phyloP scores from a whole-genome alignment of 2,329 filamentous ascomycete species.

The Trichothecium roseum region DNA sequence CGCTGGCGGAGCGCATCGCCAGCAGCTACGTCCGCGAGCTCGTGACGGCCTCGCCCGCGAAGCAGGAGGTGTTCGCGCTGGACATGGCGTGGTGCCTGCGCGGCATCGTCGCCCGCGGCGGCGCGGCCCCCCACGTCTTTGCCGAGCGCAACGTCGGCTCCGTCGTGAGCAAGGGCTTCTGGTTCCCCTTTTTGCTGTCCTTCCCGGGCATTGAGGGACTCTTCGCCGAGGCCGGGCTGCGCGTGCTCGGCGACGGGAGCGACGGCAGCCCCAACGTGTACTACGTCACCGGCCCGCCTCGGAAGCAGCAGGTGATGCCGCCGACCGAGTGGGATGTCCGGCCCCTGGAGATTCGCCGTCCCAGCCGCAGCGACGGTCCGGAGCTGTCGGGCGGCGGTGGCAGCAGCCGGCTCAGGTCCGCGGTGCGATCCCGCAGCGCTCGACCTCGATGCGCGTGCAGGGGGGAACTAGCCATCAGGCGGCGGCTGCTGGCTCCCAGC shows the following conservation, averaged over 20 bases:
- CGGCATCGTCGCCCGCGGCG: conserved; percentile 8
- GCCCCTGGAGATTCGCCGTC: too few species aligned
- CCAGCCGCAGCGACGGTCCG: too few species aligned
- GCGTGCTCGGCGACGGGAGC: conserved; percentile 8
- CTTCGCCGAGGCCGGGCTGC: conserved; percentile 19
- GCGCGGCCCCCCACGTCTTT: conserved; percentile 6
- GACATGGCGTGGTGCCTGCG: conserved; percentile 24
- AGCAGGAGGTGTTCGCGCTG: conserved; percentile 12
- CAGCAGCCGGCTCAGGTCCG: too few species aligned
- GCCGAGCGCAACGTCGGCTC: conserved; percentile 2
- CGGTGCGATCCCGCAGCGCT: too few species aligned
- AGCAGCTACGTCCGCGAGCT: conserved; percentile 18
- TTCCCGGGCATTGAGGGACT: conserved; percentile 16
- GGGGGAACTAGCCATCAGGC: too few species aligned
- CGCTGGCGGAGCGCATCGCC: conserved; percentile 23
- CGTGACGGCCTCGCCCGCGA: conserved; percentile 5
- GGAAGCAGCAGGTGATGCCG: too few species aligned
- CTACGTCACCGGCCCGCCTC: too few species aligned
- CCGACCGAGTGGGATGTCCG: too few species aligned
- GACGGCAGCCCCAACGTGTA: too few species aligned
- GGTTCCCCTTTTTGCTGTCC: conserved; percentile 19
- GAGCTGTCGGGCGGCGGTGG: too few species aligned
- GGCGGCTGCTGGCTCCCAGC: too few species aligned
- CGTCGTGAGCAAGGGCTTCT: conserved; percentile 16
- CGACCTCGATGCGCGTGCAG: too few species aligned